phyloP scores from a whole-genome alignment of 495 filamentous ascomycete genomes.

The Amphirosellinia nigrospora region DNA sequence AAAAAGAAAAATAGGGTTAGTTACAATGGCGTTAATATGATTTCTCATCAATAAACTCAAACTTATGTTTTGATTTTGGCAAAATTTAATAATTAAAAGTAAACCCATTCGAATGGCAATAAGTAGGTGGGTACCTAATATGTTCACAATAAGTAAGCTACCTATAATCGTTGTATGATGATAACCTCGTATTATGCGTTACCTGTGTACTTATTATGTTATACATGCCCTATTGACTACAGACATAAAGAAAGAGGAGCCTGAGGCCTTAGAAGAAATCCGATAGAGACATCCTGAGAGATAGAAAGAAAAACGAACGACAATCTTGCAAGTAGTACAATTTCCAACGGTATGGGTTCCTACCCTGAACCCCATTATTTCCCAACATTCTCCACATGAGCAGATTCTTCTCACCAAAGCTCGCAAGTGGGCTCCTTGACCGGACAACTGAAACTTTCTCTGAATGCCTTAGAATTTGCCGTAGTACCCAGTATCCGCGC shows the following conservation, averaged over 20 bases:
- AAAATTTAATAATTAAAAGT: too few species aligned
- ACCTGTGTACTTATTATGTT: background rate
- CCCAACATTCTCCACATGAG: background rate
- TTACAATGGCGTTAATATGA: background rate
- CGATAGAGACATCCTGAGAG: background rate
- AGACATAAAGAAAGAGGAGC: conserved; percentile 1
- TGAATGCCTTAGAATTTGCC: conserved; percentile 71
- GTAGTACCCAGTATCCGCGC: conserved; percentile 67
- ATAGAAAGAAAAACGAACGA: background rate
- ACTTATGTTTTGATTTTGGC: background rate
- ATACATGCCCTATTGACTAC: background rate
- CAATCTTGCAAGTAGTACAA: conserved; percentile 12
- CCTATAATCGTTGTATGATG: background rate
- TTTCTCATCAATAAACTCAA: background rate
- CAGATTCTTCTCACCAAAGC: conserved; percentile 59
- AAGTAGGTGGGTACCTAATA: too few species aligned
- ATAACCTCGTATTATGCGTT: background rate
- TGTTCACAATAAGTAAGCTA: too few species aligned
- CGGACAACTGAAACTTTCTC: conserved; percentile 69
- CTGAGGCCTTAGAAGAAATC: background rate
- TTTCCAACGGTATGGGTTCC: background rate
- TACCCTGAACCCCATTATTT: background rate
- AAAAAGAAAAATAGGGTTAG: background rate
- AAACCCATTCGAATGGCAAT: too few species aligned
- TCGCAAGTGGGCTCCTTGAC: conserved; percentile 70